Evolutionary conservation across 495 filamentous ascomycete genomes (phyloP).

Genomic region (Annulohypoxylon moriforme): DNA sequence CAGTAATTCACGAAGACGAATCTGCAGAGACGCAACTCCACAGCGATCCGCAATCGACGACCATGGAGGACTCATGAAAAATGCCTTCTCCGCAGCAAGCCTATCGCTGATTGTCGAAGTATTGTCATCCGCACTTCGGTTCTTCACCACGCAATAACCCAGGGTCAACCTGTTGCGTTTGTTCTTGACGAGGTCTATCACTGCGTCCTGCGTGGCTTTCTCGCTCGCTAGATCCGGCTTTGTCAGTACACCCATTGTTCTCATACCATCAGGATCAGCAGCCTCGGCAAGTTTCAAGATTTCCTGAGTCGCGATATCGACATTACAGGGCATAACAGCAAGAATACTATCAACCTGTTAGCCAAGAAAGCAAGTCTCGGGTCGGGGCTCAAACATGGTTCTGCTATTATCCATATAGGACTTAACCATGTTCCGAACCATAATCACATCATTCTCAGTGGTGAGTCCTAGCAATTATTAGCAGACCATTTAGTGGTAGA

Average conservation of each 20-base stretch:
- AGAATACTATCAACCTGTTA: slow-evolving; percentile 38
- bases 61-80: slow-evolving; percentile 43
- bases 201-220: slow-evolving; percentile 54
- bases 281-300: slow-evolving; percentile 61
- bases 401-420: slow-evolving; percentile 61
- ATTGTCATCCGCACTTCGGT: slow-evolving; percentile 53
- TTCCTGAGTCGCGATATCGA: slow-evolving; percentile 66
- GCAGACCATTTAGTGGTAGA: background rate
- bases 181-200: slow-evolving; percentile 58
- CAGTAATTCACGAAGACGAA: slow-evolving; percentile 30
- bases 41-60: slow-evolving; percentile 18
- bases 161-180: slow-evolving; percentile 50
- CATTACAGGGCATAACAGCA: slow-evolving; percentile 63
- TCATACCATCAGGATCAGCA: slow-evolving; percentile 54
- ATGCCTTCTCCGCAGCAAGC: slow-evolving; percentile 43
- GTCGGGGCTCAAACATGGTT: slow-evolving; percentile 43
- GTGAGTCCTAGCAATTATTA: slow-evolving; percentile 50
- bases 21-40: slow-evolving; percentile 25
- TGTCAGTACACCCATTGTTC: slow-evolving; percentile 65
- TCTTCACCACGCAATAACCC: slow-evolving; percentile 66
- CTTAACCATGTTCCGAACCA: slow-evolving; percentile 54
- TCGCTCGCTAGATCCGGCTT: slow-evolving; percentile 66
- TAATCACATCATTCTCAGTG: slow-evolving; percentile 41
- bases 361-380: background rate
- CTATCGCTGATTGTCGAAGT: slow-evolving; percentile 42